Conservation (phyloP, 805 yeast species). For the Soucietia sequanensis region DNA sequence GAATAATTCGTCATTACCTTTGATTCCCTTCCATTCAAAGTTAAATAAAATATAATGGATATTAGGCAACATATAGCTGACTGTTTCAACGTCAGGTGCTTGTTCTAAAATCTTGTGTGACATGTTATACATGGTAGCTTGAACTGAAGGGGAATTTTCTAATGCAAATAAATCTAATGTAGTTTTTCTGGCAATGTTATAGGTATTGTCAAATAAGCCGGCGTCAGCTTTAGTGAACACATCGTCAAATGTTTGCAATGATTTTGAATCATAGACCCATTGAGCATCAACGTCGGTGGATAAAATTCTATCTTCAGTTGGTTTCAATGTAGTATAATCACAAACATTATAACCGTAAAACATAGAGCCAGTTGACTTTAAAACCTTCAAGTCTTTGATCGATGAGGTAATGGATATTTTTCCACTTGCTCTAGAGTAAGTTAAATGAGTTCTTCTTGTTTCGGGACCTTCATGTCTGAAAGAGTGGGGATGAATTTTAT, state of each 20-base stretch:
- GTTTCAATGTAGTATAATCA: constrained; percentile 85
- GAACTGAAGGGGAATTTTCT: constrained; percentile 91
- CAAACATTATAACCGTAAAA: constrained; percentile 84
- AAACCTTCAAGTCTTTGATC: constrained; percentile 75
- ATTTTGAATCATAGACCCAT: constrained; percentile 62
- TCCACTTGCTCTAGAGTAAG: constrained; percentile 47
- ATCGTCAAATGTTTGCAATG: constrained; percentile 48
- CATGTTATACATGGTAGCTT: constrained; percentile 97
- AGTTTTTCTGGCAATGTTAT: constrained; percentile 57
- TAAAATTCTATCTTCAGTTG: constrained; percentile 80
- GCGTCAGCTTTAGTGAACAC: constrained; percentile 52
- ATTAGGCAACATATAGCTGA: constrained; percentile 80
- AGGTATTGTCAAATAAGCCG: constrained; percentile 66
- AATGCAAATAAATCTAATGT: constrained; percentile 78
- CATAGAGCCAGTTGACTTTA: constrained; percentile 90
- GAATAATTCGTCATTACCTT: constrained; percentile 77
- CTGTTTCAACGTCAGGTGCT: constrained; percentile 59
- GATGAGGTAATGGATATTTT: constrained; percentile 64
- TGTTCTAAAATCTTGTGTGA: constrained; percentile 62
- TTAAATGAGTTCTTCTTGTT: constrained; percentile 58
- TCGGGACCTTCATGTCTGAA: constrained; percentile 85
- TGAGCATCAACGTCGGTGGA: constrained; percentile 80
- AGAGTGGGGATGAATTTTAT: constrained; percentile 78
- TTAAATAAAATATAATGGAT: constrained; percentile 86
- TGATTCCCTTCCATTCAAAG: constrained; percentile 79